phyloP scores from a whole-genome alignment of 1,139 yeast genomes.

The Candida sp. region DNA sequence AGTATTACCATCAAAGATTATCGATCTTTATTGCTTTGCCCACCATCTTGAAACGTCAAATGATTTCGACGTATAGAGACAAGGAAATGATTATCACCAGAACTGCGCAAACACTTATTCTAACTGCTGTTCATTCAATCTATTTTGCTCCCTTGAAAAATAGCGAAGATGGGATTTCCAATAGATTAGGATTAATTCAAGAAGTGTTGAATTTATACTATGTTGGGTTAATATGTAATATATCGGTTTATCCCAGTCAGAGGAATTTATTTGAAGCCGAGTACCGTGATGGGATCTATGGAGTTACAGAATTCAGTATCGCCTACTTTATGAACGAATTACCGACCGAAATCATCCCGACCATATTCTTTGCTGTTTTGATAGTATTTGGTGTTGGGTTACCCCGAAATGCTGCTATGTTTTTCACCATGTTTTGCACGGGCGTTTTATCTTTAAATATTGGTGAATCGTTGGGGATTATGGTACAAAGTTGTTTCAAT shows the following conservation, averaged over 20 bases:
- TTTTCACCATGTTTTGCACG: constrained; percentile 59
- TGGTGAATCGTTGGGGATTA: constrained; percentile 82
- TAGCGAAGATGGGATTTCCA: constrained; percentile 53
- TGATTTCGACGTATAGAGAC: constrained; percentile 53
- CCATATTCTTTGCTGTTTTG: constrained; percentile 57
- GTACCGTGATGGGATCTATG: constrained; percentile 70
- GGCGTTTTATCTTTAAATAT: constrained; percentile 58
- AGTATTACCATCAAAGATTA: constrained; percentile 16
- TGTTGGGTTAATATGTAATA: constrained; percentile 75
- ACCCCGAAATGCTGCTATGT: constrained; percentile 67
- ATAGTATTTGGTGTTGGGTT: constrained; percentile 70
- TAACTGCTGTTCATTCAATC: constrained; percentile 64
- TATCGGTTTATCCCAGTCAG: constrained; percentile 73
- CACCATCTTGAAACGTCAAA: constrained; percentile 31
- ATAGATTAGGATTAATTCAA: constrained; percentile 74
- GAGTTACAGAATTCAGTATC: constrained; percentile 60
- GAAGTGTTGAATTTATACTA: constrained; percentile 71
- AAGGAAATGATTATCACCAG: constrained; percentile 64
- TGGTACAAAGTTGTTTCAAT: constrained; percentile 68
- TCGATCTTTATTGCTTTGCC: constrained; percentile 24
- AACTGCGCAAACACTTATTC: constrained; percentile 60
- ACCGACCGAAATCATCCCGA: constrained; percentile 68
- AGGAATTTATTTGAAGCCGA: constrained; percentile 78
- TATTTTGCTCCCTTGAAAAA: constrained; percentile 69
- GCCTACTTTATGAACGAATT: constrained; percentile 66